Evolutionary conservation across 1,284 basidiomycete genomes (phyloP), one percentile per base, ranked within the genome.

Genomic region (Trametes sp.): DNA sequence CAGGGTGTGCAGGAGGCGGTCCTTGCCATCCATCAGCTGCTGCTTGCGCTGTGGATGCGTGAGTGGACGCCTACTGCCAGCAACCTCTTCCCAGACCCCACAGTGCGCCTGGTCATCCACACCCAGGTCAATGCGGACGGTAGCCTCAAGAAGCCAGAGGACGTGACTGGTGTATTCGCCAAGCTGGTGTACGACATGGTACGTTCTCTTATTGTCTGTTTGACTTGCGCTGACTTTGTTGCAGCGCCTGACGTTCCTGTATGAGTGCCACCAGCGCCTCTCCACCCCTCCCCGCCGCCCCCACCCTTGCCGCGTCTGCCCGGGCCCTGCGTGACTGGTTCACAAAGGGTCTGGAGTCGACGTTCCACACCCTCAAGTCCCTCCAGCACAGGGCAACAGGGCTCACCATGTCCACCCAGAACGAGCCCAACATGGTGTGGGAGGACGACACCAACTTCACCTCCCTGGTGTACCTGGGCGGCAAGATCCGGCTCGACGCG

Each of bases 341-440:
- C 29, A 52, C 49, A 5, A 31, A 28, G 2, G 57, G 57, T 0
- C 16, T 9, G 1, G 57, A 58, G 19, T 52, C 38, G 1, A 59
- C 57, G 0, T 59, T 59, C 42, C 57, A 59, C 33, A 26, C 42
- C 3, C 16, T 59, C 9, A 26, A 41, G 6, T 44, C 53, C 28
- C 49, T 62, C 14, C 54, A 62, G 26, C 54, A 62, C n/a, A 48
- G 54, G 0, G 54, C 54, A 1, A 46, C 60, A 2, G 48, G 31
- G 33, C 31, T 62, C 24, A 33, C 41, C 7, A 33, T 57, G 41
- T 52, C 49, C n/a, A 48, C 41, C 23, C 60, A 57, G 24, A 62
- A 56, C 19, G 60, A 62, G 49, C 54, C 49, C 11, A 62, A 62
- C 49, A 62, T 62, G 54, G n/a, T 3, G 6, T 62, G 60, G 60